These are phyloP conservation scores for Eutypella sp. DNA, from an alignment of 2,329 filamentous ascomycete genomes.

Conservation along the genomic window DNA sequence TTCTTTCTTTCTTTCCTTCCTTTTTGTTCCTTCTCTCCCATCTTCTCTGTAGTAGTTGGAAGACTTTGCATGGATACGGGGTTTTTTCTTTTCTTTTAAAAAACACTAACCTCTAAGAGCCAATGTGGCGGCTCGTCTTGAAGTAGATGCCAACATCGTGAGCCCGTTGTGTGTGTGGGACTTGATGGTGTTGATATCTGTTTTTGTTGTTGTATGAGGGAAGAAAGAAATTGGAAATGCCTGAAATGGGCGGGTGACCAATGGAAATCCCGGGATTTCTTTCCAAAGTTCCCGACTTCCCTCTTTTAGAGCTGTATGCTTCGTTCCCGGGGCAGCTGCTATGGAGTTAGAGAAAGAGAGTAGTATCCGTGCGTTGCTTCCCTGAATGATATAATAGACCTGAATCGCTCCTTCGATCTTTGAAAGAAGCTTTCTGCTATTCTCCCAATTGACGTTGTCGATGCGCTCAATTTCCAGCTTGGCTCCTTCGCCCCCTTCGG, in stretches of 20 bases:
- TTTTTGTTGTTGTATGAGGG: too few species aligned
- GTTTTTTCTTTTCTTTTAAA: too few species aligned
- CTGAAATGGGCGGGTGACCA: conserved; percentile 1
- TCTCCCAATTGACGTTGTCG: conserved; percentile 2
- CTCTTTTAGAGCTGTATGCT: neutral
- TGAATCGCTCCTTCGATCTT: neutral
- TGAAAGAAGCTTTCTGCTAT: neutral
- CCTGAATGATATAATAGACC: too few species aligned
- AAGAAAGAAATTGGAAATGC: neutral
- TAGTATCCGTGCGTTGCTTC: too few species aligned
- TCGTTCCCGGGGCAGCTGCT: neutral
- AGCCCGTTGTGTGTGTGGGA: neutral
- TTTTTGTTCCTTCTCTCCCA: neutral
- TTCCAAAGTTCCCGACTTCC: too few species aligned
- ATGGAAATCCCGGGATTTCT: neutral
- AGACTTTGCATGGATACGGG: neutral
- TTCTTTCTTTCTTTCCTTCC: conserved; percentile 1
- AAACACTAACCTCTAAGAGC: conserved; percentile 36
- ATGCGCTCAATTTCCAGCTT: conserved; percentile 3
- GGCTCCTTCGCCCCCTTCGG: conserved; percentile 2
- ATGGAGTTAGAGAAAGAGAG: neutral
- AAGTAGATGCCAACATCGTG: conserved; percentile 35
- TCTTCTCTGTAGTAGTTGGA: neutral
- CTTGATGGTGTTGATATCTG: too few species aligned
- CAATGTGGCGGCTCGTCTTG: conserved; percentile 36